Evolutionary conservation across 1,284 basidiomycete genomes (phyloP), one percentile per base, ranked within the genome.

Genomic region (Boletellus deceptivus): DNA sequence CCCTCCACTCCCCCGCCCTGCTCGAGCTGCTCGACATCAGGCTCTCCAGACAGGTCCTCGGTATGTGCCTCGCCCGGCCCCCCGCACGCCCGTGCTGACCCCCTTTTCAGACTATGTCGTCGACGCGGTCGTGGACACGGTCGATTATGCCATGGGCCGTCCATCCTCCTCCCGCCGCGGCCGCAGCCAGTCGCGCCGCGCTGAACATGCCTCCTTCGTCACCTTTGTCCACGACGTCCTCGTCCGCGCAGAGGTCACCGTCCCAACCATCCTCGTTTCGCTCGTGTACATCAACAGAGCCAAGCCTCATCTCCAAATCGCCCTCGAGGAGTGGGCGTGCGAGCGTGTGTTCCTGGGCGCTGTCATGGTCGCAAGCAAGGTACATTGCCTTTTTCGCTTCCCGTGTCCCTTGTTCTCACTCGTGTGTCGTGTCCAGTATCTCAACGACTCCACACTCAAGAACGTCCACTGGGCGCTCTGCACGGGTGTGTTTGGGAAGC

Each of bases 391-490:
- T 41, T 50, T 55, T 48, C 55, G n/a, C 36, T 54, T 54, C 40
- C 34, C 50, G 46, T 60, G 44, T 40, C 43, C 47, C 17, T 54
- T 65, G 31, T 49, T 53, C 52, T 58, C 45, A 60, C 55, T 45
- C 40, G 27, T 51, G 46, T 41, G 43, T 34, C 39, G 29, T 31
- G 45, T 46, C 16, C 54, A 87, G 84, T 88, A 88, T 59, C 69
- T 81, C 24, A 86, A 89, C 60, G 85, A 88, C 61, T 86, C 83
- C 17, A 86, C 86, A 13, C 73, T 88, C 17, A 88, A 88, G 74
- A 88, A 88, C 64, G 73, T 86, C 17, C 85, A 88, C 67, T 88
- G 85, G 85, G 84, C 86, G 11, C 71, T 86, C 13, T 88, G 86
- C 70, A 88, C 86, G 0, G 84, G 85, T 46, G 82, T 89, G 31